These are phyloP conservation scores for Ustilago bromivora DNA, from an alignment of 1,284 basidiomycete genomes.

Conservation along the genomic window DNA sequence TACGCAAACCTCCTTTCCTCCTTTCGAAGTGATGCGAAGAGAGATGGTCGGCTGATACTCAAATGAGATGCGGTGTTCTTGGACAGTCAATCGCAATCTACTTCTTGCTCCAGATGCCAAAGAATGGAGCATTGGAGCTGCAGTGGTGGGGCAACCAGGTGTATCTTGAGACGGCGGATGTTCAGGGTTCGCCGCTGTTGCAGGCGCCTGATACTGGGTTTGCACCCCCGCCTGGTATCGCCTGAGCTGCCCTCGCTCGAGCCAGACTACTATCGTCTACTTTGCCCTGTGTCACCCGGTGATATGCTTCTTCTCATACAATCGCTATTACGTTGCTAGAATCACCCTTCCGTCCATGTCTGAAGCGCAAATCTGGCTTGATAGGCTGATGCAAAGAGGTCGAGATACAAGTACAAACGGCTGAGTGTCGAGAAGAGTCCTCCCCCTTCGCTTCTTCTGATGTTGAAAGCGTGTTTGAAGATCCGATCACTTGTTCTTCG, in stretches of 20 bases:
- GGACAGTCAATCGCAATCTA: slow-evolving; percentile 35
- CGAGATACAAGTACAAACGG: slow-evolving; percentile 47
- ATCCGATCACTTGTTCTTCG: slow-evolving; percentile 58
- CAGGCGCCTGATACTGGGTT: slow-evolving; percentile 28
- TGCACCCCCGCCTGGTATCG: slow-evolving; percentile 31
- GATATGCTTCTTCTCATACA: neutral
- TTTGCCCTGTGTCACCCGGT: no score
- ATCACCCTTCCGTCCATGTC: neutral
- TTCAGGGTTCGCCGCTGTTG: slow-evolving; percentile 18
- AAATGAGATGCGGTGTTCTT: neutral
- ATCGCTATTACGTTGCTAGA: neutral
- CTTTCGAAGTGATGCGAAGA: neutral
- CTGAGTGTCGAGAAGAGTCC: neutral
- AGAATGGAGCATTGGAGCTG: slow-evolving; percentile 35
- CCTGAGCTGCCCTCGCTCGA: neutral
- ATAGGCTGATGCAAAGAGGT: slow-evolving; percentile 7
- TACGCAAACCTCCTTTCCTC: neutral
- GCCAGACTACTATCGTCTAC: no score
- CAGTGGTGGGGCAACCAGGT: slow-evolving; percentile 67
- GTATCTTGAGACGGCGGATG: slow-evolving; percentile 51
- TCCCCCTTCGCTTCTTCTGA: neutral
- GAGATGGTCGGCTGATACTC: neutral
- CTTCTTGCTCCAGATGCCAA: slow-evolving; percentile 43
- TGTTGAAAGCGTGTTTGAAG: neutral
- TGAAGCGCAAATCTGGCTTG: neutral